A percentile compares a stretch with the other conserved stretches of the same genome.
Evolutionary conservation across 345 rosid species (phyloP).

Genomic region (Bruguiera gymnorhiza): DNA sequence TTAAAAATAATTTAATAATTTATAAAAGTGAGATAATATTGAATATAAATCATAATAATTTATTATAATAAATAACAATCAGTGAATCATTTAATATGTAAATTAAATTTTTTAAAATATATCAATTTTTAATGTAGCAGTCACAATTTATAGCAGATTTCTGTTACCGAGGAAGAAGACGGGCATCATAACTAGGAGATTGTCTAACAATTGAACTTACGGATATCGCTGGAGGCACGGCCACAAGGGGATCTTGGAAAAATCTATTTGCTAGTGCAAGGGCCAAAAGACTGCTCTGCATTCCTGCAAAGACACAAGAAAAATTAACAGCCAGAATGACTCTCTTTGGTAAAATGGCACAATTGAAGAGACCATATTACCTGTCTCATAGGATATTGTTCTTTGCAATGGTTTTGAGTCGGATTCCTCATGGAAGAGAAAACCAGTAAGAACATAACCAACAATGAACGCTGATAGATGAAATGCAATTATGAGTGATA

Average conservation of each 20-base stretch:
- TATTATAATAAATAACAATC: too few species aligned
- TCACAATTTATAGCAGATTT: neutral
- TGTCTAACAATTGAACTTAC: conserved; percentile 37
- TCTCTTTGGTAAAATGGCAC: neutral
- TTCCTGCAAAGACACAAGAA: conserved; percentile 45
- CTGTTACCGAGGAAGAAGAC: neutral
- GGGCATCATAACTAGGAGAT: neutral
- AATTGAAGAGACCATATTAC: conserved; percentile 20
- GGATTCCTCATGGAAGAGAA: conserved; percentile 46
- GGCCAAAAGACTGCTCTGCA: conserved; percentile 98
- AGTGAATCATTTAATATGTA: too few species aligned
- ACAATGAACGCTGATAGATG: conserved; percentile 70
- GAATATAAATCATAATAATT: too few species aligned
- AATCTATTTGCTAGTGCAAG: conserved; percentile 88
- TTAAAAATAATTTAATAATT: too few species aligned
- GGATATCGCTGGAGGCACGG: conserved; percentile 88
- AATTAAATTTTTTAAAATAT: too few species aligned
- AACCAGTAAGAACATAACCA: conserved; percentile 66
- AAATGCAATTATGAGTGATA: conserved; percentile 51
- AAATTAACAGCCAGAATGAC: conserved; percentile 6
- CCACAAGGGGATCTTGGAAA: conserved; percentile 89
- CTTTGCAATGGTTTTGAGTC: conserved; percentile 72
- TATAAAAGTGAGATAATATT: too few species aligned
- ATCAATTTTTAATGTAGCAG: neutral
- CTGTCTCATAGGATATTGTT: conserved; percentile 85